phyloP scores from a whole-genome alignment of 2,329 filamentous ascomycete species.

The Xylariales sp. region DNA sequence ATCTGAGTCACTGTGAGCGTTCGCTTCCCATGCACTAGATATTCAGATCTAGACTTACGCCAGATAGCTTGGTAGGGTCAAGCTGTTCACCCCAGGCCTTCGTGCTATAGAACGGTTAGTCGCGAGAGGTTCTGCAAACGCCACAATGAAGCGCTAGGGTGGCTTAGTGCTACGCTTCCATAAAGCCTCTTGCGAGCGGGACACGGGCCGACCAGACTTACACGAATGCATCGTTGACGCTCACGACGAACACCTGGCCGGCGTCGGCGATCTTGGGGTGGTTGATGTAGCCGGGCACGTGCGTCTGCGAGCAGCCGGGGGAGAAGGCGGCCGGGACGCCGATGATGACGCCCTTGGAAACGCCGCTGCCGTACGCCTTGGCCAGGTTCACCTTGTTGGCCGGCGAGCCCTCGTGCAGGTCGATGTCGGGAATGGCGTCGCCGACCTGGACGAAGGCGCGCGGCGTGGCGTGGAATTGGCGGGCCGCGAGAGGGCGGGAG shows the following conservation, averaged over 20 bases:
- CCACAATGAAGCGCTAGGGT: too few species aligned
- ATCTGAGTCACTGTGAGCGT: slow-evolving; percentile 64
- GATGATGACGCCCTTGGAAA: slow-evolving; percentile 88
- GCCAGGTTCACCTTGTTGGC: slow-evolving; percentile 91
- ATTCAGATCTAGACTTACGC: slow-evolving; percentile 67
- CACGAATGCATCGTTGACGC: slow-evolving; percentile 96
- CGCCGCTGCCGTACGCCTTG: slow-evolving; percentile 77
- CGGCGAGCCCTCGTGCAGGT: slow-evolving; percentile 85
- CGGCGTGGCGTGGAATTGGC: slow-evolving; percentile 72
- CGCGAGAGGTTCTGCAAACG: neutral
- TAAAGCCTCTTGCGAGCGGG: neutral
- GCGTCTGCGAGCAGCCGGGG: slow-evolving; percentile 67
- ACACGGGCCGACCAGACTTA: slow-evolving; percentile 59
- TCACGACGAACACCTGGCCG: slow-evolving; percentile 87
- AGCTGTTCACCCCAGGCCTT: slow-evolving; percentile 87
- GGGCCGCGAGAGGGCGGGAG: slow-evolving; percentile 40
- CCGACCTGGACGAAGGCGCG: slow-evolving; percentile 77
- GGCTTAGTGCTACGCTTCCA: too few species aligned
- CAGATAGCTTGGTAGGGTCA: slow-evolving; percentile 78
- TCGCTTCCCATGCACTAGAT: neutral
- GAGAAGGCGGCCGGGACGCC: slow-evolving; percentile 85
- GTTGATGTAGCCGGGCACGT: slow-evolving; percentile 88
- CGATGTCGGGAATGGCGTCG: slow-evolving; percentile 81
- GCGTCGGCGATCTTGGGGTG: slow-evolving; percentile 81
- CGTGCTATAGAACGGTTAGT: slow-evolving; percentile 67